Percentiles rank a stretch among this genome's conserved stretches.
Evolutionary conservation across 441 rosid genomes (phyloP).

Genomic region (Mallotus repandus): DNA sequence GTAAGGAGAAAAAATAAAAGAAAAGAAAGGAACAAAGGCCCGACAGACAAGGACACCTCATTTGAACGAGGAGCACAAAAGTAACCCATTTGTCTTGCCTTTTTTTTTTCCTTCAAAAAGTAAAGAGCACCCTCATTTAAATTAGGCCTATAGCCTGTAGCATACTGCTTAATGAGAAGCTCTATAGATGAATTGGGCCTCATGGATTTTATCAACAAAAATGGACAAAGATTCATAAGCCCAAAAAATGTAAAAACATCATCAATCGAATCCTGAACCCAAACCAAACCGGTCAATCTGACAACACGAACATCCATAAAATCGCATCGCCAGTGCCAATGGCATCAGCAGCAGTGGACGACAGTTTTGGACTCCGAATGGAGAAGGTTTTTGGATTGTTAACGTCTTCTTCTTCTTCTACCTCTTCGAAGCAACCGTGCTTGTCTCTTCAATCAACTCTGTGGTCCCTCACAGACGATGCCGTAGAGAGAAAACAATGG

Average conservation of each 20-base stretch:
- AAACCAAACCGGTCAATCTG: too few relatives aligned
- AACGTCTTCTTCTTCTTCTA: constrained; percentile 25
- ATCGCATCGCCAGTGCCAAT: neutral
- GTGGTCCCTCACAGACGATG: constrained; percentile 28
- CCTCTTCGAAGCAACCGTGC: constrained; percentile 17
- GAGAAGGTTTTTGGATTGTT: constrained; percentile 55
- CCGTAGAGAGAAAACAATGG: constrained; percentile 56
- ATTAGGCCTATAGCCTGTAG: too few relatives aligned
- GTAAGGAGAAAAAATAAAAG: neutral
- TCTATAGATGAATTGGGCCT: too few relatives aligned
- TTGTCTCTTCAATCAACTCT: constrained; percentile 6
- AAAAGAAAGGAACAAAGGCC: neutral
- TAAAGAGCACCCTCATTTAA: too few relatives aligned
- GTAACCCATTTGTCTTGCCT: constrained; percentile 1
- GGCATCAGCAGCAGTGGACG: constrained; percentile 38
- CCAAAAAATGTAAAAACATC: too few relatives aligned
- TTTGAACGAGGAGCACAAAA: neutral
- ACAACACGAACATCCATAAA: too few relatives aligned
- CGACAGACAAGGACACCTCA: constrained; percentile 20
- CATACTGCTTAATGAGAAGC: too few relatives aligned
- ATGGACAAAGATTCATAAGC: too few relatives aligned
- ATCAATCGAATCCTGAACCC: too few relatives aligned
- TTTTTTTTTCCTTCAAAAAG: too few relatives aligned
- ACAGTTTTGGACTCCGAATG: constrained; percentile 53
- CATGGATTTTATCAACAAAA: too few relatives aligned